phyloP scores from a whole-genome alignment of 2,329 filamentous ascomycete genomes.

The Drechslerella coelobrocha region DNA sequence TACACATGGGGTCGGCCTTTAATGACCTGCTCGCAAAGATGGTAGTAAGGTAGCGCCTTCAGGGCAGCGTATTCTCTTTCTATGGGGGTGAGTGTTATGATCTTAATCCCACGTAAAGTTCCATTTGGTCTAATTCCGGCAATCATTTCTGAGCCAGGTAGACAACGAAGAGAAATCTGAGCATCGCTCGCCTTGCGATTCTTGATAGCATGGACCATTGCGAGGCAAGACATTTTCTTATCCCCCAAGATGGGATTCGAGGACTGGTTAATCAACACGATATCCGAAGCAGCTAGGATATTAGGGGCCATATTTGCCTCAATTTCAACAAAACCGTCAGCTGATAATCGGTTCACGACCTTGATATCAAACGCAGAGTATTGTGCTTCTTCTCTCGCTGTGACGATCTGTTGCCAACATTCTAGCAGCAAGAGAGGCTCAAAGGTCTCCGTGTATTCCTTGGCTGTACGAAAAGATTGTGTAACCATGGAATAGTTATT shows the following conservation, averaged over 20 bases:
- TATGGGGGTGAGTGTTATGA: slow-evolving; percentile 77
- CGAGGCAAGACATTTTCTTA: slow-evolving; percentile 78
- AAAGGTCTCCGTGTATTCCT: slow-evolving; percentile 86
- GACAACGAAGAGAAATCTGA: slow-evolving; percentile 77
- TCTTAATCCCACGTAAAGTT: slow-evolving; percentile 34
- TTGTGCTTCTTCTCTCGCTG: slow-evolving; percentile 79
- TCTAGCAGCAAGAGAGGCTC: slow-evolving; percentile 88
- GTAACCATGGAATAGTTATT: slow-evolving; percentile 77
- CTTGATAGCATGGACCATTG: slow-evolving; percentile 78
- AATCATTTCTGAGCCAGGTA: slow-evolving; percentile 67
- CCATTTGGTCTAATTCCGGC: slow-evolving; percentile 32
- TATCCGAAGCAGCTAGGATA: slow-evolving; percentile 78
- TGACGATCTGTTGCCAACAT: slow-evolving; percentile 93
- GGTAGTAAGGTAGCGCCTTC: slow-evolving; percentile 90
- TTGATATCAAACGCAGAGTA: slow-evolving; percentile 85
- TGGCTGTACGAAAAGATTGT: slow-evolving; percentile 76
- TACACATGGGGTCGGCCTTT: slow-evolving; percentile 88
- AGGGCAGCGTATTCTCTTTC: slow-evolving; percentile 94
- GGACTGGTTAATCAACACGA: slow-evolving; percentile 81
- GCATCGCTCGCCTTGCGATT: slow-evolving; percentile 76
- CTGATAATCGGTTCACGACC: slow-evolving; percentile 82
- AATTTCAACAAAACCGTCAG: slow-evolving; percentile 92
- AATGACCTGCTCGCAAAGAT: slow-evolving; percentile 90
- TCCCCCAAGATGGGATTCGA: slow-evolving; percentile 72
- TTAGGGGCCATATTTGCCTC: slow-evolving; percentile 78